Conservation (phyloP, 306 rosid species). For the Sicyos baderoa region DNA sequence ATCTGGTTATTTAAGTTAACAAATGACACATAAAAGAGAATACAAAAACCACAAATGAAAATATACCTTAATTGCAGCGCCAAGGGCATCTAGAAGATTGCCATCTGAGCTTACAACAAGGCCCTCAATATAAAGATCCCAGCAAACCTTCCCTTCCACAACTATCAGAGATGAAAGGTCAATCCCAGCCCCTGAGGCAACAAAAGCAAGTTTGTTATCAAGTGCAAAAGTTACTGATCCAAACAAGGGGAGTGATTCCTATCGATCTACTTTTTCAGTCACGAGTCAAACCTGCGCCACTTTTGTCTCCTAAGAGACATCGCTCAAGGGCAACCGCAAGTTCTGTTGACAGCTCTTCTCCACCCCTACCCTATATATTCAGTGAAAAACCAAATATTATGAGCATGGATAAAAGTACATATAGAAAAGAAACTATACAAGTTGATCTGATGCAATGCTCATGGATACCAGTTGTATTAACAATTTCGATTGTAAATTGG, state of each 20-base stretch:
- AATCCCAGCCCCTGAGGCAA: slow-evolving; percentile 66
- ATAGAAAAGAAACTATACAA: not conserved
- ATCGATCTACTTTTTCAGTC: not conserved
- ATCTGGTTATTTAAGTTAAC: not conserved
- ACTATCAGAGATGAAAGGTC: slow-evolving; percentile 60
- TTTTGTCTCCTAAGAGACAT: slow-evolving; percentile 72
- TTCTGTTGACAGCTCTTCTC: slow-evolving; percentile 73
- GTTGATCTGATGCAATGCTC: not conserved
- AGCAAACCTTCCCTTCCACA: slow-evolving; percentile 75
- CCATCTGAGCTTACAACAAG: slow-evolving; percentile 83
- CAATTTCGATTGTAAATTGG: not conserved
- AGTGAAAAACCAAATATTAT: not conserved
- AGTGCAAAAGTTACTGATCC: slow-evolving; percentile 1
- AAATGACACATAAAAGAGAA: not conserved
- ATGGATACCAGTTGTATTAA: not conserved
- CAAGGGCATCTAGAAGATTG: slow-evolving; percentile 72
- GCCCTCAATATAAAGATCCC: slow-evolving; percentile 88
- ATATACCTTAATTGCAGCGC: slow-evolving; percentile 85
- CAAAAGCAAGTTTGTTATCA: slow-evolving; percentile 12
- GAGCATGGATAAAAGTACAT: not conserved
- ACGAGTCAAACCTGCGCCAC: slow-evolving; percentile 57
- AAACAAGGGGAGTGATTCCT: not conserved
- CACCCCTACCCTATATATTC: slow-evolving; percentile 68
- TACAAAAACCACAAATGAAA: not conserved
- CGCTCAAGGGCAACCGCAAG: slow-evolving; percentile 56